phyloP scores from a whole-genome alignment of 768 basidiomycete genomes.

The Serendipita sp. region DNA sequence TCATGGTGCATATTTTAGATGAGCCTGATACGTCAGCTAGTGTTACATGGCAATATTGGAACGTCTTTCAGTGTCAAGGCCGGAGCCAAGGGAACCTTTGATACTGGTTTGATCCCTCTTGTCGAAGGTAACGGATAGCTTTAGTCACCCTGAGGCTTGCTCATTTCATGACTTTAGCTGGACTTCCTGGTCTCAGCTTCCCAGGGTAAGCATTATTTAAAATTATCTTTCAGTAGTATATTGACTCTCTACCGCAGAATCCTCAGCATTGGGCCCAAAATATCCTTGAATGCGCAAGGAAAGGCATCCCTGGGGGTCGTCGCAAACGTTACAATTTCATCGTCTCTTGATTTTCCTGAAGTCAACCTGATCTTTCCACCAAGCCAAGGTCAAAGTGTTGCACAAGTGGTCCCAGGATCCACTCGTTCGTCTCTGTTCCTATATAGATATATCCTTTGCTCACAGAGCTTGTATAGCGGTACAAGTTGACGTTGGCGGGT shows the following conservation, averaged over 20 bases:
- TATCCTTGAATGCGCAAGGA: conserved; percentile 19
- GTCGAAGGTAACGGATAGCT: conserved; percentile 16
- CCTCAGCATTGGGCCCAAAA: conserved; percentile 28
- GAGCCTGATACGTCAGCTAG: conserved; percentile 17
- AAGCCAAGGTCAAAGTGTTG: background rate
- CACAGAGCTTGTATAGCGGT: background rate
- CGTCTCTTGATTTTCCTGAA: conserved; percentile 13
- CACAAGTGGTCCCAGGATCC: conserved; percentile 16
- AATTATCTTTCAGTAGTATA: background rate
- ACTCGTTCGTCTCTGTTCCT: conserved; percentile 1
- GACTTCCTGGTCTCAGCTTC: conserved; percentile 34
- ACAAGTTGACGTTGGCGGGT: conserved; percentile 7
- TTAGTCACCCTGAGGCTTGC: background rate
- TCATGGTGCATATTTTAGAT: conserved; percentile 10
- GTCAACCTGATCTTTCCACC: conserved; percentile 8
- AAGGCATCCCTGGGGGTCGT: conserved; percentile 24
- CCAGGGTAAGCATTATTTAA: conserved; percentile 25
- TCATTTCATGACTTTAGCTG: conserved; percentile 13
- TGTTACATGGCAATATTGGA: background rate
- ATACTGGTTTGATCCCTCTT: conserved; percentile 28
- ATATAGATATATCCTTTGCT: background rate
- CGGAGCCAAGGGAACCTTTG: conserved; percentile 23
- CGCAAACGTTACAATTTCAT: conserved; percentile 26
- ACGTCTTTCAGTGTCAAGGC: conserved; percentile 3
- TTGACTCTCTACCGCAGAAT: conserved; percentile 19